Evolutionary conservation across 2,329 filamentous ascomycete species (phyloP).

Genomic region (Colletotrichum sojae): DNA sequence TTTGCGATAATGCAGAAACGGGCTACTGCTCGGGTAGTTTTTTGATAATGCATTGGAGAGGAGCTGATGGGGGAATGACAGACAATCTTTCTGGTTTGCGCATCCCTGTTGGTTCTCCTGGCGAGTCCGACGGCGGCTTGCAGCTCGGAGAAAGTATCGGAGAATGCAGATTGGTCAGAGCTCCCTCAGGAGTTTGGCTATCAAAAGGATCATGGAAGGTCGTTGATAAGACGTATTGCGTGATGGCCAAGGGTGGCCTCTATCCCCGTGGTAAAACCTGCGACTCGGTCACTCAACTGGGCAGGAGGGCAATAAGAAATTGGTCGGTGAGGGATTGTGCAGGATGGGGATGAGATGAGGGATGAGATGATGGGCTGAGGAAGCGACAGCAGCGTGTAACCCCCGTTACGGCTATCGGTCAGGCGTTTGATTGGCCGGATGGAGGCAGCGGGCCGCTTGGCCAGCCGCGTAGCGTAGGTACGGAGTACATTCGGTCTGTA

Average conservation of each 20-base stretch:
- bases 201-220: neutral
- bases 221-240: neutral
- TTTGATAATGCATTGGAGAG: no score
- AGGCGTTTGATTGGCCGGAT: slow-evolving; percentile 12
- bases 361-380: neutral
- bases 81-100: no score
- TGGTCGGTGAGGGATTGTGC: neutral
- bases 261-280: neutral
- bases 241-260: neutral
- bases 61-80: no score
- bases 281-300: neutral
- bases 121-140: neutral
- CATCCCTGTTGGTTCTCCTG: neutral
- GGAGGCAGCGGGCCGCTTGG: neutral
- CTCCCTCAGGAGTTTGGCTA: no score
- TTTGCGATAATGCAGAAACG: no score
- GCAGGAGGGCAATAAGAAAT: neutral
- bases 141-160: slow-evolving; percentile 25
- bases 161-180: neutral
- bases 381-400: no score
- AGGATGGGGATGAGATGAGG: neutral
- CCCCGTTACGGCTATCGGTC: slow-evolving; percentile 28
- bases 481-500: no score
- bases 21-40: no score
- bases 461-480: neutral